Base-by-base conservation (phyloP, 2,329 filamentous ascomycete genomes). In the Thermoascus crustaceus region DNA sequence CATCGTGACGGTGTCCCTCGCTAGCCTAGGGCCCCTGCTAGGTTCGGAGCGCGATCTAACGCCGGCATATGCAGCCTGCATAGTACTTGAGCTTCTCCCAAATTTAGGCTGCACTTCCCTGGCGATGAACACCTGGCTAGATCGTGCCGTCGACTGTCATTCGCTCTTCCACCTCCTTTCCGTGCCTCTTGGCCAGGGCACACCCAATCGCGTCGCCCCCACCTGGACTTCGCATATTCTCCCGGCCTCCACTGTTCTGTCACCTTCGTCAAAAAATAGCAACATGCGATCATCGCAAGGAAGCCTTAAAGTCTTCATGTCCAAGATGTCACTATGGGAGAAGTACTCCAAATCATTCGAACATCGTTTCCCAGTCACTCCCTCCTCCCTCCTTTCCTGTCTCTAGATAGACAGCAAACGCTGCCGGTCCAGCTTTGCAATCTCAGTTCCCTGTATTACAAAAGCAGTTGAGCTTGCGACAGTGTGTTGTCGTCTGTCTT, bases 341-440 rank as follows among this genome's bases (percentile, higher is more conserved):
- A 38, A 39, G 14, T n/a, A 16, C 31, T 23, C 33, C 8, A 37
- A 32, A 27, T 24, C 17, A 31, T 11, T 16, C 23, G 22, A 33
- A 21, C 35, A 7, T 32, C 38, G 27, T 32, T 25, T 39, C 19
- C 39, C 25, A 19, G 17, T 33, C 27, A 25, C 27, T 32, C 19
- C 30, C 9, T 39, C 26, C 10, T 44, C 46, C 48, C 51, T 53
- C 47, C 45, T 42, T 48, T 49, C 41, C 43, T 38, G 39, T 52
- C 44, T 41, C 48, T 48, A 46, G 46, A 49, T 54, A 58, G 51
- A 58, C 44, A 49, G 52, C 49, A 52, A 52, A 58, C 49, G 52
- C 60, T 63, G 60, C 60, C 55, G 60, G 61, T 48, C 50, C 56
- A 60, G 58, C 54, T 63, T 63, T 60, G 51, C 54, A 42, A 50